Evolutionary conservation across 2,329 filamentous ascomycete genomes (phyloP).

Genomic region (Colletotrichum euphorbiae): DNA sequence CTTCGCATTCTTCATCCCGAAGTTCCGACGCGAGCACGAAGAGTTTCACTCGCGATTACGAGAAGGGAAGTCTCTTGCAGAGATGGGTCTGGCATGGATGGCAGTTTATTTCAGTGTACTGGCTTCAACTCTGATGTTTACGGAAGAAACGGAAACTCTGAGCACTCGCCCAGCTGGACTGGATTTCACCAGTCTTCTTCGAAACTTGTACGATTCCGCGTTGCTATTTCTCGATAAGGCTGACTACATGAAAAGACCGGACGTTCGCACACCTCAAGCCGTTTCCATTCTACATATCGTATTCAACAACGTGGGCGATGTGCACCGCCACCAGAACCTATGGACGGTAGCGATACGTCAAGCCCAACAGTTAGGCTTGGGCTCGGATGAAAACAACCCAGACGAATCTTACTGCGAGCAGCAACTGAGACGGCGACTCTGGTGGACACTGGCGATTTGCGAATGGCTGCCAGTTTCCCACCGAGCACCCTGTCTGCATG

Average conservation of each 20-base stretch:
- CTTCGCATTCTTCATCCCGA: not conserved
- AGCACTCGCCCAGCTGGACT: not conserved
- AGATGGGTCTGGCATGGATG: not conserved
- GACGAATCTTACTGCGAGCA: not conserved
- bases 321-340: not conserved
- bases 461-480: not conserved
- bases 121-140: constrained; percentile 5
- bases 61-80: not conserved
- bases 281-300: not conserved
- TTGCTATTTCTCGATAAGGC: not conserved
- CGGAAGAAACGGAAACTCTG: not conserved
- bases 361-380: not conserved
- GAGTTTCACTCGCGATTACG: not conserved
- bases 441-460: not conserved
- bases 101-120: not conserved
- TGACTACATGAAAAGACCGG: not conserved
- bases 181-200: not conserved
- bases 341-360: constrained; percentile 3
- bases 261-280: not conserved
- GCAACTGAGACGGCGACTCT: not conserved
- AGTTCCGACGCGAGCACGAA: not conserved
- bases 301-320: not conserved
- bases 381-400: not conserved
- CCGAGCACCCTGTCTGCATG: not conserved
- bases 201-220: not conserved